A percentile compares a stretch with the other conserved stretches of the same genome.
phyloP scores from a whole-genome alignment of 306 rosid genomes.

The Cotoneaster glaucophyllus region DNA sequence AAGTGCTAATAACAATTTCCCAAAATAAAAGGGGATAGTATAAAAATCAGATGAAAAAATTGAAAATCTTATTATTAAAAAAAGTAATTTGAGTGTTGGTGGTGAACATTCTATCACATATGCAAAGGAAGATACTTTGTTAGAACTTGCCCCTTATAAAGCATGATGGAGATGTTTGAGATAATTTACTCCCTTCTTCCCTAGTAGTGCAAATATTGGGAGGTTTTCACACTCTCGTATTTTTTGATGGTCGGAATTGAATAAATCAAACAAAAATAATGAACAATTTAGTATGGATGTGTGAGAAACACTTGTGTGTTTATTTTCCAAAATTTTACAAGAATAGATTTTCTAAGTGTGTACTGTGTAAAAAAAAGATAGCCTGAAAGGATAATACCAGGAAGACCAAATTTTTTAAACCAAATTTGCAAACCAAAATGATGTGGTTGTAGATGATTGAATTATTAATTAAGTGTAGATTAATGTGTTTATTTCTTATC shows the following conservation, averaged over 20 bases:
- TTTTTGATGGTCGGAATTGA: too few species aligned
- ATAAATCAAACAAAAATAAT: too few species aligned
- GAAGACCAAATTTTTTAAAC: too few species aligned
- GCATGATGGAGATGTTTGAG: slow-evolving; percentile 1
- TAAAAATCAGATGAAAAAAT: not conserved
- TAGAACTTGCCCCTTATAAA: not conserved
- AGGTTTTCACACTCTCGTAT: too few species aligned
- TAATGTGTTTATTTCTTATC: too few species aligned
- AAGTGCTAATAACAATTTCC: too few species aligned
- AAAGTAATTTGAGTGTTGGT: not conserved
- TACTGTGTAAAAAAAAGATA: not conserved
- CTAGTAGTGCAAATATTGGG: not conserved
- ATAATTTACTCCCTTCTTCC: not conserved
- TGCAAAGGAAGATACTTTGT: not conserved
- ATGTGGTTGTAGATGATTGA: too few species aligned
- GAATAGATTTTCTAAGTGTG: not conserved
- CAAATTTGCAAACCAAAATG: too few species aligned
- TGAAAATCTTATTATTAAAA: not conserved
- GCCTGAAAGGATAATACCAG: too few species aligned
- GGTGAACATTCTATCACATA: not conserved
- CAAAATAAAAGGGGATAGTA: not conserved
- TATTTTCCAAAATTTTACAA: not conserved
- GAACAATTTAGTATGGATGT: too few species aligned
- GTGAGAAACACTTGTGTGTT: too few species aligned
- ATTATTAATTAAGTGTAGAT: too few species aligned